Conservation (phyloP, 2,329 filamentous ascomycete species). For the Aureobasidium pullulans region DNA sequence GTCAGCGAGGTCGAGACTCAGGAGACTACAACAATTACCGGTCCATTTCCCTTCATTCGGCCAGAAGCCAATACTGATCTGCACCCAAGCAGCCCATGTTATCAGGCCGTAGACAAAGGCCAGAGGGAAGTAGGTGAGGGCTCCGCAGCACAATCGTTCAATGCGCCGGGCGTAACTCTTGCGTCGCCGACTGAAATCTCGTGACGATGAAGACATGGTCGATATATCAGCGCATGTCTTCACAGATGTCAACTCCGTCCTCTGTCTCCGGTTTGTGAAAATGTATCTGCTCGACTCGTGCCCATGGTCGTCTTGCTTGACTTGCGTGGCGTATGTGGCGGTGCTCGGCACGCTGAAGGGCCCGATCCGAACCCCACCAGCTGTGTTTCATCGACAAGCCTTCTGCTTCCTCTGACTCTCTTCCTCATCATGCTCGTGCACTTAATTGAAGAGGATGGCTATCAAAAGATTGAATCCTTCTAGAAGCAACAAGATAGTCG, state of each 20-base stretch:
- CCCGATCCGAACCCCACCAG: background rate
- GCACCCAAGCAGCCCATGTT: constrained; percentile 90
- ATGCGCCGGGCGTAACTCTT: constrained; percentile 56
- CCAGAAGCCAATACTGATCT: constrained; percentile 62
- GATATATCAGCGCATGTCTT: background rate
- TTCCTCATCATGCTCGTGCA: too few relatives aligned
- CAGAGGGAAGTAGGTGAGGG: constrained; percentile 77
- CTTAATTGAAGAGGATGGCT: too few relatives aligned
- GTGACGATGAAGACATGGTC: constrained; percentile 28
- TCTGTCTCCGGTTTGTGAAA: background rate
- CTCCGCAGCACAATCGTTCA: constrained; percentile 77
- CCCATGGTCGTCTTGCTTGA: background rate
- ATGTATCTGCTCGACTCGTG: background rate
- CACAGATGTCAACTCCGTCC: background rate
- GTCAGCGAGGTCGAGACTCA: background rate
- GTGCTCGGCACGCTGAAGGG: background rate
- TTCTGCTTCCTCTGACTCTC: too few relatives aligned
- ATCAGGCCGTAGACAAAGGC: constrained; percentile 81
- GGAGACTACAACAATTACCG: constrained; percentile 24
- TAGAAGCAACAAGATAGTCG: too few relatives aligned
- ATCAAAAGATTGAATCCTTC: too few relatives aligned
- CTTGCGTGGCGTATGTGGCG: constrained; percentile 6
- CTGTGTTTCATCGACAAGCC: constrained; percentile 1
- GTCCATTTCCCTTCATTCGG: constrained; percentile 42
- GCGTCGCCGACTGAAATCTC: constrained; percentile 28